Base-by-base conservation (phyloP, 2,329 filamentous ascomycete species). In the Cladorrhinum sp. region DNA sequence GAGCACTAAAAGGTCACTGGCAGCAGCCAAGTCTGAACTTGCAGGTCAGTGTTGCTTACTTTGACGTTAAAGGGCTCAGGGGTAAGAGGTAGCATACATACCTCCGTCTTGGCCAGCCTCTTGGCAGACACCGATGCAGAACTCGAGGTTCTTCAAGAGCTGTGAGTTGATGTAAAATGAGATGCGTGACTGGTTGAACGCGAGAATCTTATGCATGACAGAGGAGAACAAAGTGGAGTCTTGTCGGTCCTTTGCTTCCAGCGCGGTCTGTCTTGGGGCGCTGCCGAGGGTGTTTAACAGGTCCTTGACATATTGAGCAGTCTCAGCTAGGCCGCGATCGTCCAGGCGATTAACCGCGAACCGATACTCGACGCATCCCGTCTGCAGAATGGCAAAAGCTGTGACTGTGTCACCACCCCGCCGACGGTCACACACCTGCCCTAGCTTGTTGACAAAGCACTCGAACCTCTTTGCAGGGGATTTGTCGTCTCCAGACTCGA, bases 401-500 rank as follows among this genome's bases (percentile, higher is more conserved):
- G 68, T 69, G 4, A 70, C 64, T 1, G 65, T 65, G 2, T 50
- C 50, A 2, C 68, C 67, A 9, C 61, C 51, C 2, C 20, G 57
- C 10, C 55, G 51, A 60, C 24, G 65, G 55, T 70, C 66, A 38
- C 68, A 70, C 9, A 70, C 57, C 22, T 66, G 68, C 4, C 51
- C 63, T 1, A 70, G 51, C 53, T 68, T 68, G 55, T 69, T 66
- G 24, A 69, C 59, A 51, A 66, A 67, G 45, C 61, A 65, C 29
- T 54, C 55, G 38, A 69, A 69, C 1, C 57, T 50, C 24, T 58
- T 50, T 8, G 62, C 22, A 3, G 45, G 29, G 2, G n/a, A 20
- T 12, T 23, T 51, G 24, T 49, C 57, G 4, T 2, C n/a, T 18
- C n/a, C 16, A 0, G 18, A 23, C 49, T 32, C 55, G 9, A 56